phyloP scores from a whole-genome alignment of 805 yeast genomes.

The Lipomyces spencermartinsiae region DNA sequence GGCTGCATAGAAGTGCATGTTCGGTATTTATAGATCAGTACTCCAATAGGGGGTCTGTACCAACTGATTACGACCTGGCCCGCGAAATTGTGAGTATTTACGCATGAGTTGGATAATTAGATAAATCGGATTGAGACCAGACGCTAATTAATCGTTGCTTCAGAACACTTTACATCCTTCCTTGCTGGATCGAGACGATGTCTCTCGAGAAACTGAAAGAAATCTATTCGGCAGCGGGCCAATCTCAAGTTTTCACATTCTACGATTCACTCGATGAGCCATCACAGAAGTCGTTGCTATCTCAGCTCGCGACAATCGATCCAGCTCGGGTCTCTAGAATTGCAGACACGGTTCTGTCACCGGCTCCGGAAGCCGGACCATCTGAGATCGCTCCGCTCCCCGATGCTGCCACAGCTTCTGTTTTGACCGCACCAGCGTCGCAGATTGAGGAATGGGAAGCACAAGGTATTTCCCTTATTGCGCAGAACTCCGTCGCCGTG shows the following conservation, averaged over 20 bases:
- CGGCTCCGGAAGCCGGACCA: constrained; percentile 18
- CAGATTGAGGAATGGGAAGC: constrained; percentile 52
- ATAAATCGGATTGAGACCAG: neutral
- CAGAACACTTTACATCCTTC: neutral
- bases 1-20: neutral
- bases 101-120: neutral
- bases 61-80: neutral
- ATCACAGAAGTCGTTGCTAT: constrained; percentile 42
- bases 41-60: neutral
- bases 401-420: constrained; percentile 36
- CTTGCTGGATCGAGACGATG: neutral
- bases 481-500: constrained; percentile 79
- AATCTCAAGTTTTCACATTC: constrained; percentile 51
- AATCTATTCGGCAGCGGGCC: constrained; percentile 47
- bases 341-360: constrained; percentile 41
- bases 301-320: constrained; percentile 48
- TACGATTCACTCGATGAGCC: constrained; percentile 44
- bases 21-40: neutral
- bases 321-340: constrained; percentile 46
- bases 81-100: constrained; percentile 1
- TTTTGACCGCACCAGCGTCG: constrained; percentile 43
- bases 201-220: constrained; percentile 14
- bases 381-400: constrained; percentile 38
- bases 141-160: neutral
- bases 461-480: constrained; percentile 72